Conservation (phyloP, 2,329 filamentous ascomycete species). For the Graphilbum sp. region DNA sequence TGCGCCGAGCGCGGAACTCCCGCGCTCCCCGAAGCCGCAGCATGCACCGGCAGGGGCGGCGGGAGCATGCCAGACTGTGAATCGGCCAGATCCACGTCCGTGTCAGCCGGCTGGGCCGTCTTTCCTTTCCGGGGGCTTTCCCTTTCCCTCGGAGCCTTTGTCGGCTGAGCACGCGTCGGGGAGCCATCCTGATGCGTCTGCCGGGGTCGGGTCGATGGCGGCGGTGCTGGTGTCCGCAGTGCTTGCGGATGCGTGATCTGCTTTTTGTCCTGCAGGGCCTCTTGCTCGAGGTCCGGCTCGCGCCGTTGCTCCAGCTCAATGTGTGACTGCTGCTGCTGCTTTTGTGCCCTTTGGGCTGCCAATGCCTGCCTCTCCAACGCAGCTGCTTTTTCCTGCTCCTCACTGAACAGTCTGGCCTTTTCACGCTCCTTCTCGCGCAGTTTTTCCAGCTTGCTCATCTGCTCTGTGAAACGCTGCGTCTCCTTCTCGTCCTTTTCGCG, state of each 20-base stretch:
- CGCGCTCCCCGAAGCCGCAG: background rate
- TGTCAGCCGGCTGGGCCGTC: constrained; percentile 15
- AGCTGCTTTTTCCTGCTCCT: constrained; percentile 36
- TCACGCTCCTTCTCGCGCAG: constrained; percentile 55
- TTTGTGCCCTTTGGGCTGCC: constrained; percentile 33
- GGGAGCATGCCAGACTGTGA: constrained; percentile 40
- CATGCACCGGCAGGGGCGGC: constrained; percentile 18
- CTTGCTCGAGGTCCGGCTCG: constrained; percentile 4
- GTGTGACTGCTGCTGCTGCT: constrained; percentile 20
- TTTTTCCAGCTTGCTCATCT: constrained; percentile 47
- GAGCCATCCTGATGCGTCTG: constrained; percentile 6
- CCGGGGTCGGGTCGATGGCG: constrained; percentile 1
- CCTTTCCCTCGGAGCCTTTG: constrained; percentile 27
- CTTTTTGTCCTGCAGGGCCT: constrained; percentile 3
- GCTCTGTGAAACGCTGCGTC: constrained; percentile 41
- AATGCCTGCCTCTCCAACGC: constrained; percentile 30
- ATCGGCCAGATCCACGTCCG: constrained; percentile 40
- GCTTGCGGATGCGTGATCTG: too few relatives aligned
- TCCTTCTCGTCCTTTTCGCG: constrained; percentile 45
- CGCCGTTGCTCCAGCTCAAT: constrained; percentile 15
- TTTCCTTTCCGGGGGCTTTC: constrained; percentile 36
- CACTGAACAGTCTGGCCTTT: constrained; percentile 43
- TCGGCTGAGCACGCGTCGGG: constrained; percentile 20
- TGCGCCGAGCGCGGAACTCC: constrained; percentile 31
- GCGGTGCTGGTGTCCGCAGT: constrained; percentile 11